Evolutionary conservation across 768 basidiomycete species (phyloP), one percentile per base, ranked within the genome.

Genomic region (Calocybe gangraenosa): DNA sequence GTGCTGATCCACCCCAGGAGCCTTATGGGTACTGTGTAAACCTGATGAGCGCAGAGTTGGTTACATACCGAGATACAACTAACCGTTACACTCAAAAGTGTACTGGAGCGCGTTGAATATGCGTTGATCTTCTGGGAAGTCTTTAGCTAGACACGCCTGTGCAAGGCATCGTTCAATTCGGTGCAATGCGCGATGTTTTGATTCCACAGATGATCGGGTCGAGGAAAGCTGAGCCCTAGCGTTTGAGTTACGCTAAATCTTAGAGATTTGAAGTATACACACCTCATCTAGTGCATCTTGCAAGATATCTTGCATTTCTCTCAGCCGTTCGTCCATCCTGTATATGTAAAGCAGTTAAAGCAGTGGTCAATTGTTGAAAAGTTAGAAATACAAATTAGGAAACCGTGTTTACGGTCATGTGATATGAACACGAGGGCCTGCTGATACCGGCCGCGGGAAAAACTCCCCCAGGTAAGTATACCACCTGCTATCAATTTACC

Each of bases 31-130:
- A 92, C 89, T 92, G 50, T 15, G 42, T 42, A 39, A 37, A 23
- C 41, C 22, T 36, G 20, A 20, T 32, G 13, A 17, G 8, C 4
- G 35, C 32, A 18, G n/a, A 19, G 31, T 20, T n/a, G n/a, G 28
- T 40, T 32, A 8, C 21, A 37, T 14, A 32, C 31, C 15, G 40
- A 36, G 20, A 36, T 35, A 42, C 22, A 13, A 58, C 85, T 48
- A 54, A 90, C 90, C 70, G 57, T 92, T 92, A 62, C 84, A 88
- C 60, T 92, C 85, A 53, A 92, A 91, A 0, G 79, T 79, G 53
- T 86, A 79, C 58, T 92, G 90, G 33, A 90, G 65, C 8, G 76
- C 71, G 15, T 82, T 58, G 62, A 90, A 87, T 37, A 66, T 62
- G 30, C 71, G 68, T 51, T 80, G 68, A 7, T 73, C 71, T 21